Base-by-base conservation (phyloP, 495 filamentous ascomycete species). In the Astrothelium macrocarpum region DNA sequence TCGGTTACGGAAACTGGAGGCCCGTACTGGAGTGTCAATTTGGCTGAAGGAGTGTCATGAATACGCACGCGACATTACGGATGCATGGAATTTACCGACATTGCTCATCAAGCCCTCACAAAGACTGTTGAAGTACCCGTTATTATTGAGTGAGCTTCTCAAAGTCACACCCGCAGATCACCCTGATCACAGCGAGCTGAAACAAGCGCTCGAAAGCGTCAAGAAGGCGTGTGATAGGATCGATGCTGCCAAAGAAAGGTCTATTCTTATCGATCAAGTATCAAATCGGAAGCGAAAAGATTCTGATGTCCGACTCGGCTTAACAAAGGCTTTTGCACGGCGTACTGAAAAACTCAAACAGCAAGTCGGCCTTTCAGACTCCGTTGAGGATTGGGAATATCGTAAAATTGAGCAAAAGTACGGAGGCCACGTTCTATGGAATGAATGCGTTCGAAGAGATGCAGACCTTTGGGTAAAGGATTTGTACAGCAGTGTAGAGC, bases 51-150 rank as follows among this genome's bases (percentile, higher is more conserved):
- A 96, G 73, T 99, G 94, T 71, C 89, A 88, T 66, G 82, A 89
- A 42, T 90, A 87, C 70, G 92, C 91, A 0, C 84, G 87, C 61
- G 95, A 96, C 71, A 78, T 99, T 29, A 99, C 94, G 0, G 81
- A 80, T 9, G 92, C 95, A 2, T 97, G 95, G 95, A 87, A 95
- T 71, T 76, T 99, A 59, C 91, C 96, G 72, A 91, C 94, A 4
- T 78, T 99, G 36, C 81, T 99, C 16, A 90, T 99, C 64, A 99
- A 99, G 74, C 94, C 94, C 10, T 87, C 93, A 67, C 94, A 99
- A 76, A 82, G 94, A 36, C 84, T 97, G 32, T 80, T 90, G 32
- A 96, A 95, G 67, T 99, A 97, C 68, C 91, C 91, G 1, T 84
- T 96, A 12, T 79, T 99, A 29, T 79, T 99, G 42, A 80, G 80